Conservation (phyloP, 176 grass and related monocot genomes). For the Hordeum vulgare region DNA sequence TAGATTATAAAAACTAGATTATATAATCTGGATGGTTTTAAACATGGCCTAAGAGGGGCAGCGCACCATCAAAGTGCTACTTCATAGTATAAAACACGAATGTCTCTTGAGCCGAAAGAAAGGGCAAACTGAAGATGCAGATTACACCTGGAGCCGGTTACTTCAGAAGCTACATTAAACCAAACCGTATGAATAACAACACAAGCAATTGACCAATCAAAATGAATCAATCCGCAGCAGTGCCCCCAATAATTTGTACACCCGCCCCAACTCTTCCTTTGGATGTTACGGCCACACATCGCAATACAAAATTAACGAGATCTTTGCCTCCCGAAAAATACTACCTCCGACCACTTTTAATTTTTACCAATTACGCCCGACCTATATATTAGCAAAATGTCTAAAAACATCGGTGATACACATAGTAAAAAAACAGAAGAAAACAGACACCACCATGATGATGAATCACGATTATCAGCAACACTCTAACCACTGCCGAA, state of each 20-base stretch:
- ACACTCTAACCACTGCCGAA: no score
- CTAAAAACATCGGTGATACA: no score
- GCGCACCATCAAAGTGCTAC: not conserved
- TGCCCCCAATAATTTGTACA: constrained; percentile 20
- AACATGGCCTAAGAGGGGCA: no score
- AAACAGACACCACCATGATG: no score
- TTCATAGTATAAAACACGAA: not conserved
- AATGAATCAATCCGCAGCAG: not conserved
- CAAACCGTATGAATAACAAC: not conserved
- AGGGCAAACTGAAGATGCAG: not conserved
- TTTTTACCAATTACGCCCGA: no score
- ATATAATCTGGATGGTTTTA: no score
- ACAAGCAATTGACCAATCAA: not conserved
- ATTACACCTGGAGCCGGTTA: not conserved
- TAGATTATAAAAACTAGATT: no score
- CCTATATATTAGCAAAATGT: no score
- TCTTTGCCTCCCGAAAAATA: no score
- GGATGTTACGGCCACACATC: constrained; percentile 6
- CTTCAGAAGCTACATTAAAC: not conserved
- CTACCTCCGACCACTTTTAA: no score
- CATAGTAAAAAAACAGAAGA: no score
- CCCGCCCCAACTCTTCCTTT: constrained; percentile 3
- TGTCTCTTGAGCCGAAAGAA: constrained; percentile 2
- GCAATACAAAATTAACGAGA: constrained; percentile 8
- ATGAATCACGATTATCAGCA: no score